Percentiles rank a stretch among this genome's conserved stretches.
These are phyloP conservation scores for Curvularia hawaiiensis DNA, from an alignment of 2,329 filamentous ascomycete genomes.

Conservation along the genomic window DNA sequence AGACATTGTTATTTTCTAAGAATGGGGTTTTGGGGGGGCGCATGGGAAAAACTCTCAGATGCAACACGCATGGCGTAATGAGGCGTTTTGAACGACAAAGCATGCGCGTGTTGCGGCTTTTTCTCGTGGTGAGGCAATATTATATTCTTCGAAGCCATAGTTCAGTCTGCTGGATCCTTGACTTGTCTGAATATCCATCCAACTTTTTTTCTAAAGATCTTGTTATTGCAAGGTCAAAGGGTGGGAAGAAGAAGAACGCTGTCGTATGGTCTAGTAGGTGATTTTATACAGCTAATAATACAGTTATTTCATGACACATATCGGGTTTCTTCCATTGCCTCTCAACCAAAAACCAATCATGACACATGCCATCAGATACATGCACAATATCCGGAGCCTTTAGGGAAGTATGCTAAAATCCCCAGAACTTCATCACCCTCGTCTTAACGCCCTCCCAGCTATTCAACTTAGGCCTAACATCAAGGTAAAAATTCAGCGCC, in stretches of 20 bases:
- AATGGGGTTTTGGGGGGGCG: neutral
- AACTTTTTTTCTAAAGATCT: neutral
- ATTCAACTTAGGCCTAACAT: constrained; percentile 70
- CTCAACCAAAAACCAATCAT: neutral
- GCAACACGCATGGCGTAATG: constrained; percentile 15
- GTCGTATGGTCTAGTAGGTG: neutral
- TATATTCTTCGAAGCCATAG: neutral
- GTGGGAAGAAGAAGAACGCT: neutral
- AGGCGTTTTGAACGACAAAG: constrained; percentile 3
- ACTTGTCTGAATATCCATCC: neutral
- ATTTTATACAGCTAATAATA: neutral
- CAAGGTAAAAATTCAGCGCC: constrained; percentile 66
- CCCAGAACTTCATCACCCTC: constrained; percentile 56
- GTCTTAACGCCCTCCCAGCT: constrained; percentile 65
- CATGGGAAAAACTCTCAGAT: constrained; percentile 1
- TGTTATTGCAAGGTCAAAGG: neutral
- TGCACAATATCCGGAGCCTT: neutral
- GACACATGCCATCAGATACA: neutral
- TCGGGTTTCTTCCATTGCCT: neutral
- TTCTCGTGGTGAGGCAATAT: neutral
- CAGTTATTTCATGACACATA: neutral
- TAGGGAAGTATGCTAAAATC: constrained; percentile 42
- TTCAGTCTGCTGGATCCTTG: neutral
- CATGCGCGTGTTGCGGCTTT: constrained; percentile 2
- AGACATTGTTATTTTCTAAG: neutral